Evolutionary conservation across 1,139 yeast genomes (phyloP).

Genomic region (Candida pseudocylindracea): DNA sequence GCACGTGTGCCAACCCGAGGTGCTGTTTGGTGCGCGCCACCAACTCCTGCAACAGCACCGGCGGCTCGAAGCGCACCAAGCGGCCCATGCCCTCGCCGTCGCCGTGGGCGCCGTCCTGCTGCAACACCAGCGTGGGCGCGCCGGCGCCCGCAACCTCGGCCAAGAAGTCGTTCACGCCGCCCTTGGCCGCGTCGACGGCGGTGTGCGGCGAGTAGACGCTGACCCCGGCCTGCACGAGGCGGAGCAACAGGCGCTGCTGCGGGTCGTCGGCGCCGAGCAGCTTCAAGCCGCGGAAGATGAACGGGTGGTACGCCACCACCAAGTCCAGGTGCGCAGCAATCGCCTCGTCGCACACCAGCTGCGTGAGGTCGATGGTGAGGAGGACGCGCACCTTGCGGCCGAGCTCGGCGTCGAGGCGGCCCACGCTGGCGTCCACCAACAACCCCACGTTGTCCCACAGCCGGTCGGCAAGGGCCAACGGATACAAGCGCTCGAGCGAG

Average conservation of each 20-base stretch:
- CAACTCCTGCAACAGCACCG: slow-evolving; percentile 20
- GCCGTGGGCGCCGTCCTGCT: slow-evolving; percentile 23
- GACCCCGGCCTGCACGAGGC: slow-evolving; percentile 50
- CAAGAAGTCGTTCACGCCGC: slow-evolving; percentile 89
- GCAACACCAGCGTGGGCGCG: no score
- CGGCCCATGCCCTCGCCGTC: slow-evolving; percentile 58
- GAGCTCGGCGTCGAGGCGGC: slow-evolving; percentile 3
- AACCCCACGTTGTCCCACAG: slow-evolving; percentile 93
- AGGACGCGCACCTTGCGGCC: slow-evolving; percentile 20
- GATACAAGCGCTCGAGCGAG: slow-evolving; percentile 40
- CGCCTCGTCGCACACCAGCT: slow-evolving; percentile 74
- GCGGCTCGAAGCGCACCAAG: slow-evolving; percentile 22
- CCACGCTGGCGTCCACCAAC: slow-evolving; percentile 33
- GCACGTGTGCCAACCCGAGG: slow-evolving; percentile 32
- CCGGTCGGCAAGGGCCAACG: slow-evolving; percentile 54
- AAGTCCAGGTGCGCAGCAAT: slow-evolving; percentile 23
- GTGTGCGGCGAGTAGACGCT: slow-evolving; percentile 93
- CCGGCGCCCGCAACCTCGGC: slow-evolving; percentile 7
- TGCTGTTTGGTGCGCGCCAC: slow-evolving; percentile 30
- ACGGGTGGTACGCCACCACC: slow-evolving; percentile 84
- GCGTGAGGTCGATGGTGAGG: slow-evolving; percentile 70
- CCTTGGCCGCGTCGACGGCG: slow-evolving; percentile 77
- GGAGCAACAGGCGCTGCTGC: slow-evolving; percentile 59
- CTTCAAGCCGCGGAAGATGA: slow-evolving; percentile 77
- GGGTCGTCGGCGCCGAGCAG: slow-evolving; percentile 46